Base-by-base conservation (phyloP, 768 basidiomycete genomes). In the Russula foetens region DNA sequence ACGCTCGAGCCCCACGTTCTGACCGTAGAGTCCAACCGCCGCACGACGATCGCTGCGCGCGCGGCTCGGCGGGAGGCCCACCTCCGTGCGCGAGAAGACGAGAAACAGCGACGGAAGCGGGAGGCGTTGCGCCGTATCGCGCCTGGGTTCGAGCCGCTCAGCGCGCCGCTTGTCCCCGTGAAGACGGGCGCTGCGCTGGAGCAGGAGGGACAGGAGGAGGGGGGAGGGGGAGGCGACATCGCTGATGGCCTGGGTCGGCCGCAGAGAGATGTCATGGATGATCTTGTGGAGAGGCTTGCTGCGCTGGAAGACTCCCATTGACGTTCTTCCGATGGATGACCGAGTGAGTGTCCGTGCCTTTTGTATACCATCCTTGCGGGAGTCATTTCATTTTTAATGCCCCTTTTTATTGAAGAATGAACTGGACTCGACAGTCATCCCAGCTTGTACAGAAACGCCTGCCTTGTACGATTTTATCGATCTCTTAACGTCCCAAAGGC, bases 1-100 rank as follows among this genome's bases (percentile, higher is more conserved):
- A 88, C 93, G 3, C 81, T 98, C 53, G 96, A 98, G 69, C 82
- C 85, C 0, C 94, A 96, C 70, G 77, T 92, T 65, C 72, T 95
- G 54, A 81, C 84, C 1, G 74, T 91, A 43, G 90, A 90, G 69
- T 83, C 88, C 0, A 79, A 90, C 0, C 85, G 91, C 1, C 78
- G 85, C 49, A 73, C 77, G 4, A 85, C 86, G 0, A 79, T 91
- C 39, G 78, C 85, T 0, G 78, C 86, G 0, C 81, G 90, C 62
- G 73, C 81, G 2, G 77, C 84, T 0, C 82, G 86, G 9, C 83
- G 90, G 47, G 84, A 90, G 51, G 82, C 84, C 1, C 84, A 88
- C 66, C 77, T 97, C 21, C 79, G 75, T 19, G 74, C 84, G 3
- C 81, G 91, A 26, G 84, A 87, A 45, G 86, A 89, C n/a, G 90